Evolutionary conservation across 129 eudicot genomes (phyloP), one percentile per base, ranked within the genome.

Genomic region (Pittosporum tobira): DNA sequence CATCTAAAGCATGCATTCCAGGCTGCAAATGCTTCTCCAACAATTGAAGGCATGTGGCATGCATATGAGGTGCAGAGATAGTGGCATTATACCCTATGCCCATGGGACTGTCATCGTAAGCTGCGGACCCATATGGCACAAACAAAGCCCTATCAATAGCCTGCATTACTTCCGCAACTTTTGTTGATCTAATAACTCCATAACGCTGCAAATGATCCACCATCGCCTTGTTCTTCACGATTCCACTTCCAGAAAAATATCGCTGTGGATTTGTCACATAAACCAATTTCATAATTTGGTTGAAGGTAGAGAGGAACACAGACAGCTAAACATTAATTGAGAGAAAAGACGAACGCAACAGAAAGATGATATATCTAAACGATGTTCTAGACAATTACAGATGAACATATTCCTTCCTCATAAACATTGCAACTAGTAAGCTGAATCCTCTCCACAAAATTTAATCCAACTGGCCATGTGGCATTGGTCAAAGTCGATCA

Each of bases 31-130:
- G 64, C 44, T 83, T 66, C 71, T 86, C 93, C 81, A 91, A 55
- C 61, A 91, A 71, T 66, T 91, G 85, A 70, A 91, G 95, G 73
- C 98, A 91, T 64, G 78, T 79, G 14, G 95, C 98, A 78, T 90
- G 98, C 98, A 90, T 90, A 76, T 90, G 98, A 66, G 98, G 98
- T 19, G 98, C 98, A 65, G 98, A 91, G 64, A 91, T 91, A 27
- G 96, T 91, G 67, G 82, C 98, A 71, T 91, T 91, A 63, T 75
- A 76, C n/a, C 98, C 98, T 63, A 91, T 91, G 14, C 52, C 83
- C 90, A 91, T 76, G 45, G 98, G 98, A 68, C 81, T 80, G 53
- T 91, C 98, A 44, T 71, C 80, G 57, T 86, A 91, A 25, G 98
- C 79, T 18, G 85, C 74, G 57, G 77, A 62, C 28, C 94, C 98